Base-by-base conservation (phyloP, 2,329 filamentous ascomycete species). In the Pyrenophora graminea region DNA sequence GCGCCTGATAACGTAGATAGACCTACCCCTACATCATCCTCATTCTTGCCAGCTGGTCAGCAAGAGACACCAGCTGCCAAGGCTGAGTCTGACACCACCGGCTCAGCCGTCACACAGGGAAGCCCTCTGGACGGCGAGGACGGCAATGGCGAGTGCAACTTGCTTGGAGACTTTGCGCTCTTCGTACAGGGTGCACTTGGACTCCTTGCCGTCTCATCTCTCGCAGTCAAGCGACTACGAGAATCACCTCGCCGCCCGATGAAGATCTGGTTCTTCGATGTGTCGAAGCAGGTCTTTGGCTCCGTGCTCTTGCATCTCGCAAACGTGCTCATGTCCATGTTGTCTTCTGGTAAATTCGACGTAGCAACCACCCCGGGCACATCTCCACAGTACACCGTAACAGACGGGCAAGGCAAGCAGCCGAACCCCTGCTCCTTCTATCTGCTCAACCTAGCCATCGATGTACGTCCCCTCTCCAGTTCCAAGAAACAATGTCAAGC, bases 381-480 rank as follows among this genome's bases (percentile, higher is more conserved):
- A 6, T 68, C 61, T 2, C 33, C 63, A 15, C 58, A 59, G 31
- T 58, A 62, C 6, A 61, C 62, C 3, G 66, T 56, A 2, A 42
- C 59, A 3, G 62, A 64, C 31, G 64, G 75, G 62, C 56, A 73
- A 13, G 70, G 65, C n/a, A 66, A 72, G 9, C 79, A 82, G 39
- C 92, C 94, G 6, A 99, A 99, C 64, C 94, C 94, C 8, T 99
- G 94, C 77, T 96, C 91, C 1, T 97, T 96, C 69, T 99, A 99
- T 71, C 76, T 99, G 21, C 79, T 99, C 63, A 99, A 99, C 70
- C 75, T 99, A 50, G 93, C 85, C 38, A 97, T 99, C 59, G 94
- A 99, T 76, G 93, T 97, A 79, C 84, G 91, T 85, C 7, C 17
- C 10, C 12, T 27, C 7, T 15, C 23, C 23, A 25, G 7, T 32